Evolutionary conservation across 2,329 filamentous ascomycete genomes (phyloP).

Genomic region (Diaporthe eres): DNA sequence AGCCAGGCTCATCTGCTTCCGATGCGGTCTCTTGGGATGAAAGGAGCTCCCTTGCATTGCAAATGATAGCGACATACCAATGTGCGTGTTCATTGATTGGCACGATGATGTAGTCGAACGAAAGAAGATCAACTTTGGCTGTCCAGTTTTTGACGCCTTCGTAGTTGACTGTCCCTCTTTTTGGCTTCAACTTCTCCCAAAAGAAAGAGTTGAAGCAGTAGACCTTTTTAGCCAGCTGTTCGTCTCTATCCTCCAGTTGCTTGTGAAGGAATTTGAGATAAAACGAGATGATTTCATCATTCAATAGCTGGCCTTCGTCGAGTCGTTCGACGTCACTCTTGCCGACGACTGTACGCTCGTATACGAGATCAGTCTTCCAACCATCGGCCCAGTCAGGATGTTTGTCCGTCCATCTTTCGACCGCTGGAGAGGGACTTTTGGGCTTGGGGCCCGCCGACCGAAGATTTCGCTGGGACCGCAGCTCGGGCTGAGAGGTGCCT

Average conservation of each 20-base stretch:
- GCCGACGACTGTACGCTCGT: constrained; percentile 76
- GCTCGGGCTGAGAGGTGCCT: background rate
- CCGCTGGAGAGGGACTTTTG: constrained; percentile 40
- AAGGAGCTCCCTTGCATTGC: constrained; percentile 81
- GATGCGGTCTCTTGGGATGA: constrained; percentile 38
- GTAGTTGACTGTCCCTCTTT: constrained; percentile 80
- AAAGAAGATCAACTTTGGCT: constrained; percentile 84
- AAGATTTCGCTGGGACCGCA: constrained; percentile 43
- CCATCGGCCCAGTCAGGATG: constrained; percentile 65
- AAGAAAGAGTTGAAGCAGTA: constrained; percentile 97
- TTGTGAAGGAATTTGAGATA: constrained; percentile 83
- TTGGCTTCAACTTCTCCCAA: constrained; percentile 81
- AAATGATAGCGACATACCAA: constrained; percentile 97
- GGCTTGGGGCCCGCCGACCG: constrained; percentile 16
- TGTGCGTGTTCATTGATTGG: constrained; percentile 90
- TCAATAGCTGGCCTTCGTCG: constrained; percentile 88
- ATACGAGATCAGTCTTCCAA: constrained; percentile 74
- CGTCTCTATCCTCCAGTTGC: constrained; percentile 66
- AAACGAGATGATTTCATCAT: constrained; percentile 93
- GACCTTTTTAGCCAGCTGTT: constrained; percentile 73
- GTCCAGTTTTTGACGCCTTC: constrained; percentile 91
- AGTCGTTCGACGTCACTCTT: constrained; percentile 82
- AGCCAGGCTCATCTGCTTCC: background rate
- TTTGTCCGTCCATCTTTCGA: constrained; percentile 62
- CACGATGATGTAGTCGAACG: constrained; percentile 89